phyloP scores from a whole-genome alignment of 345 rosid genomes.

The Theobroma cacao region DNA sequence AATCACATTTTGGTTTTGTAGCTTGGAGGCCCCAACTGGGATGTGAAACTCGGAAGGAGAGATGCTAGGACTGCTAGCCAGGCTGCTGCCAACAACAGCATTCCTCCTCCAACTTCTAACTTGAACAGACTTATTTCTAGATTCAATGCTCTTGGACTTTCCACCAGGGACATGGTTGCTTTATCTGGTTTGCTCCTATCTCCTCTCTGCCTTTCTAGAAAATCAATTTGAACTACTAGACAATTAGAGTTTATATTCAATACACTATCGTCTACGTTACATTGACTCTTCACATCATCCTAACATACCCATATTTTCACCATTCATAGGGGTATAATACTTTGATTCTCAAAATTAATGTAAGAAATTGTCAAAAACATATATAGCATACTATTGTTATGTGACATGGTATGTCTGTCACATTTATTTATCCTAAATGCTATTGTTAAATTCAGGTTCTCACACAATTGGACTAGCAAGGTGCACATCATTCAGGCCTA shows the following conservation, averaged over 20 bases:
- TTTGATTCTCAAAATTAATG: background rate
- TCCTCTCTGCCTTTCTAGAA: background rate
- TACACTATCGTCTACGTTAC: background rate
- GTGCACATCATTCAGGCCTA: constrained; percentile 57
- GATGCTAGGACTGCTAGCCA: constrained; percentile 78
- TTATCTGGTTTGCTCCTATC: constrained; percentile 50
- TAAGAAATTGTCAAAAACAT: background rate
- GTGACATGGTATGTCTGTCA: no score
- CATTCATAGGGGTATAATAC: background rate
- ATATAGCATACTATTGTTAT: no score
- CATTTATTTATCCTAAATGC: background rate
- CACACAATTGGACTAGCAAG: constrained; percentile 84
- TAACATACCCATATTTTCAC: background rate
- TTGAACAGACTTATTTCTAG: constrained; percentile 53
- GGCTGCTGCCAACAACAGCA: constrained; percentile 66
- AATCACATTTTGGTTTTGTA: constrained; percentile 11
- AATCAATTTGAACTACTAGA: background rate
- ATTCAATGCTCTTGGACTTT: constrained; percentile 66
- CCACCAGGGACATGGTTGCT: constrained; percentile 75
- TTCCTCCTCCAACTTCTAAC: constrained; percentile 66
- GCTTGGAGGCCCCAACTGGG: constrained; percentile 87
- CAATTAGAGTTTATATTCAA: background rate
- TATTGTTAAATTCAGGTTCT: constrained; percentile 37
- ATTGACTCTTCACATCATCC: background rate
- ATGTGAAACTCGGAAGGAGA: constrained; percentile 86